Base-by-base conservation (phyloP, 2,329 filamentous ascomycete genomes). In the Orbilia quercus region DNA sequence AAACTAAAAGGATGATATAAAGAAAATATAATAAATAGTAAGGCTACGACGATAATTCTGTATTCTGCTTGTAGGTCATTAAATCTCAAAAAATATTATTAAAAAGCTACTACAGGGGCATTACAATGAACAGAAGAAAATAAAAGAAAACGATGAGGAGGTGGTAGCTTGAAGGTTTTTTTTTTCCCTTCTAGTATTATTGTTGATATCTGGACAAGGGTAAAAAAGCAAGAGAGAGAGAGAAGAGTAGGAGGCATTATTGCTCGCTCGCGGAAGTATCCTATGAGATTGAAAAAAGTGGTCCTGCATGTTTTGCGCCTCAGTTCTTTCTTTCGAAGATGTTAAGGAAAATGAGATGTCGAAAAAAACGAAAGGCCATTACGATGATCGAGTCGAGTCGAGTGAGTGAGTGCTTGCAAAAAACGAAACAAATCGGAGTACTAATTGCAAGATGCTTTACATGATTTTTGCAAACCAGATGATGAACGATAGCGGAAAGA, bases 371-470 rank as follows among this genome's bases (percentile, higher is more conserved):
- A 36, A 64, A 59, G 54, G 59, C 59, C 67, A 72, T 65, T 72
- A 72, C 59, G 58, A 64, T 53, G 65, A 70, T 55, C n/a, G n/a
- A n/a, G n/a, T n/a, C n/a, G n/a, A n/a, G n/a, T 31, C 28, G 65
- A 70, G 55, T 55, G 64, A 69, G 65, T 45, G 53, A 53, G 23
- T 48, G 28, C 22, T 31, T 45, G 59, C 40, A 64, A 64, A 57
- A 71, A 44, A 51, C 38, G n/a, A n/a, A 47, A 60, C 36, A 42
- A 59, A n/a, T n/a, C 45, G 51, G 51, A 72, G 54, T 73, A 73
- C n/a, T n/a, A n/a, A n/a, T n/a, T n/a, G n/a, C 69, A 66, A 60
- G 48, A 73, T 73, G 69, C 69, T 66, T 72, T 66, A 59, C 60
- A 66, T 66, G 54, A 66, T 62, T 58, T 51, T 42, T 20, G 20